A percentile compares a stretch with the other conserved stretches of the same genome.
phyloP scores from a whole-genome alignment of 2,329 filamentous ascomycete species.

The Colletotrichum chrysophilum region DNA sequence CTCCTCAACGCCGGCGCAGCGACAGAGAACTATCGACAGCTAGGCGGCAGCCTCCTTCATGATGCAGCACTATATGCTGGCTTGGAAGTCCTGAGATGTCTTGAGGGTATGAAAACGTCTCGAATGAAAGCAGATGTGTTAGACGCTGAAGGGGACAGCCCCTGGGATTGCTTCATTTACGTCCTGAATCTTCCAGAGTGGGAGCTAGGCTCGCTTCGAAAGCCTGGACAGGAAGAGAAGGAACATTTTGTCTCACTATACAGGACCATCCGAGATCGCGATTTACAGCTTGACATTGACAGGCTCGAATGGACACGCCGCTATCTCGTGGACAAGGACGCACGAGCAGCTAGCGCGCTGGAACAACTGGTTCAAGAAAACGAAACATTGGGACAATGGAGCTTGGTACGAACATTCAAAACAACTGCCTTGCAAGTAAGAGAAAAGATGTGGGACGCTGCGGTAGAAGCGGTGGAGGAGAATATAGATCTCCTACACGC shows the following conservation, averaged over 20 bases:
- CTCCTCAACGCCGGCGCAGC: background rate
- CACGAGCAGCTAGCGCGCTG: background rate
- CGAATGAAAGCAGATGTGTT: background rate
- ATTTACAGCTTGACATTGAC: background rate
- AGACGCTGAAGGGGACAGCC: fast-evolving
- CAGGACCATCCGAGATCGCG: background rate
- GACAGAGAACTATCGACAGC: fast-evolving
- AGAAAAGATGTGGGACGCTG: slow-evolving; percentile 7
- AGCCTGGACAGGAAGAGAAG: background rate
- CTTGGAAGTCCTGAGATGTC: background rate
- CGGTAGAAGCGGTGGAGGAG: slow-evolving; percentile 1
- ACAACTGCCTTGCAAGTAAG: background rate
- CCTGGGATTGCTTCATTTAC: background rate
- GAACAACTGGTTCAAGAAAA: background rate
- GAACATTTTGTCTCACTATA: background rate
- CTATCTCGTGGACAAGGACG: background rate
- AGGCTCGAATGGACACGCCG: background rate
- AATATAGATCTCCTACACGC: background rate
- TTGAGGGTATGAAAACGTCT: background rate
- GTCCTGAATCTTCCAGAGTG: background rate
- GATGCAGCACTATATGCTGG: background rate
- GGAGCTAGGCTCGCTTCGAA: background rate
- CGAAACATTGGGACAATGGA: background rate
- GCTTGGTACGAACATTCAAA: background rate
- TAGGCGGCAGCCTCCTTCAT: background rate